These are phyloP conservation scores for Claviceps africana DNA, from an alignment of 2,329 filamentous ascomycete genomes.

Conservation along the genomic window DNA sequence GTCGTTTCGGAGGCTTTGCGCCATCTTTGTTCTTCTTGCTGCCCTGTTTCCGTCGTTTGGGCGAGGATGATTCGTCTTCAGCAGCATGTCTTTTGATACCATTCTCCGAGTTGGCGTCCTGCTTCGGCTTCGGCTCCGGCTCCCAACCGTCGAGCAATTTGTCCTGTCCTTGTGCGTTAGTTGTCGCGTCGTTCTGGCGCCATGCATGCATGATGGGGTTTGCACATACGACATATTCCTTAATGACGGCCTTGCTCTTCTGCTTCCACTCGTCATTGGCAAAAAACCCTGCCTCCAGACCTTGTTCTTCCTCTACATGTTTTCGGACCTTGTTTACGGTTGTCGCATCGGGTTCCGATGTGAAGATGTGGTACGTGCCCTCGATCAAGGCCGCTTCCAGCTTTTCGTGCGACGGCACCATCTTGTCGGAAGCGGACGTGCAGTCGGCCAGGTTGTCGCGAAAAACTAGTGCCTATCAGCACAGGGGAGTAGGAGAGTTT, in stretches of 20 bases:
- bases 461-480: neutral
- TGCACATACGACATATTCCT: slow-evolving; percentile 35
- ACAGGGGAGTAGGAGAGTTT: neutral
- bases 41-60: slow-evolving; percentile 1
- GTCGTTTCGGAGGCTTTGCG: neutral
- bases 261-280: slow-evolving; percentile 37
- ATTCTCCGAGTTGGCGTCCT: slow-evolving; percentile 15
- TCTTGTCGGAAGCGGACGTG: neutral
- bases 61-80: slow-evolving; percentile 19
- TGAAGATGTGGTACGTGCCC: slow-evolving; percentile 33
- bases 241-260: slow-evolving; percentile 44
- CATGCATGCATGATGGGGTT: neutral
- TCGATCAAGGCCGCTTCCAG: slow-evolving; percentile 33
- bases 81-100: slow-evolving; percentile 20
- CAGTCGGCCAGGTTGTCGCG: neutral
- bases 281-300: slow-evolving; percentile 38
- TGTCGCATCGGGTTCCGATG: slow-evolving; percentile 29
- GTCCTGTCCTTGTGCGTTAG: slow-evolving; percentile 12
- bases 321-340: slow-evolving; percentile 45
- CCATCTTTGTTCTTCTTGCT: slow-evolving; percentile 16
- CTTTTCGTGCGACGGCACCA: slow-evolving; percentile 22
- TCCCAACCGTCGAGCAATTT: slow-evolving; percentile 24
- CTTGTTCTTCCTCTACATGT: slow-evolving; percentile 32
- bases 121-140: slow-evolving; percentile 16
- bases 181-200: neutral